A percentile compares a stretch with the other conserved stretches of the same genome.
These are phyloP conservation scores for Zygosaccharomyces rouxii DNA, from an alignment of 805 yeast species.

Conservation along the genomic window DNA sequence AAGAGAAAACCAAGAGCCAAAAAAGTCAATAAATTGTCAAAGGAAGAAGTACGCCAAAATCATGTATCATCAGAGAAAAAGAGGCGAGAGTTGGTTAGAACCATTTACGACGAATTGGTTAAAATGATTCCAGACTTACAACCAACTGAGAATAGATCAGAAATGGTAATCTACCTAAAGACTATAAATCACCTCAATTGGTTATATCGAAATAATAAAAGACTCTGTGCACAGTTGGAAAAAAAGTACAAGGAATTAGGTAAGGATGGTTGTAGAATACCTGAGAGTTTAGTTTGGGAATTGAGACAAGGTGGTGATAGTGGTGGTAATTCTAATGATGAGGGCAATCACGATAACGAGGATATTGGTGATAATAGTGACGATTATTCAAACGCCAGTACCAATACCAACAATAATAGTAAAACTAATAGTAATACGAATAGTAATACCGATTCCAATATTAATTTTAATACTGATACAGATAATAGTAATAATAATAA, in stretches of 20 bases:
- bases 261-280: constrained; percentile 3
- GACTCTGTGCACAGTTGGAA: constrained; percentile 41
- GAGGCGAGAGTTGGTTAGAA: constrained; percentile 77
- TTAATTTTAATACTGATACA: neutral
- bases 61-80: constrained; percentile 85
- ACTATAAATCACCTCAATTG: constrained; percentile 51
- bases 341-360: neutral
- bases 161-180: constrained; percentile 66
- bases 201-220: constrained; percentile 47
- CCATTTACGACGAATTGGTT: constrained; percentile 74
- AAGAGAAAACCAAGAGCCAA: constrained; percentile 17
- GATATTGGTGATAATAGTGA: neutral
- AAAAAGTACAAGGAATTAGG: constrained; percentile 16
- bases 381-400: neutral
- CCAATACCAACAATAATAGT: neutral
- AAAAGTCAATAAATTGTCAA: constrained; percentile 24
- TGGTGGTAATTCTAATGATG: neutral
- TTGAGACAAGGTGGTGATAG: constrained; percentile 1
- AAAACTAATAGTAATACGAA: neutral
- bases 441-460: neutral
- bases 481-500: neutral
- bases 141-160: constrained; percentile 73
- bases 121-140: constrained; percentile 68
- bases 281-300: constrained; percentile 13
- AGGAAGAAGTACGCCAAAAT: constrained; percentile 48